A percentile compares a stretch with the other conserved stretches of the same genome.
phyloP scores from a whole-genome alignment of 352 stramenopile genomes.

The Globisporangium alternatum region DNA sequence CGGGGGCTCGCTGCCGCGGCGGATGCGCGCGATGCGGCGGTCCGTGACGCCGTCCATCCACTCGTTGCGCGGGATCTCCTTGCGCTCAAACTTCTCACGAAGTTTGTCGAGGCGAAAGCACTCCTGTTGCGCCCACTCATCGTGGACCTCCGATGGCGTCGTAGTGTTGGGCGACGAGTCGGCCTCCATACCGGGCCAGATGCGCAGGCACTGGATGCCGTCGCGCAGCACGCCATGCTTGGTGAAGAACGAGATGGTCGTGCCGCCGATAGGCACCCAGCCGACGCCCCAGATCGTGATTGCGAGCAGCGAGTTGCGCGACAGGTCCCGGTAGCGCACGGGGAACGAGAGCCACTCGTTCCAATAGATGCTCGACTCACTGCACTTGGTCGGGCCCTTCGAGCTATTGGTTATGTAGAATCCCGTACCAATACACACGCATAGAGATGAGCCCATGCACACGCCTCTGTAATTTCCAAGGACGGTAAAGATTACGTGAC shows the following conservation, averaged over 20 bases:
- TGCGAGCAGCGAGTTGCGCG: constrained; percentile 77
- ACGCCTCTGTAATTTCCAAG: neutral
- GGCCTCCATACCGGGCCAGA: constrained; percentile 70
- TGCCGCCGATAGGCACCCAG: constrained; percentile 78
- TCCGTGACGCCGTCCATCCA: constrained; percentile 92
- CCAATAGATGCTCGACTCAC: constrained; percentile 86
- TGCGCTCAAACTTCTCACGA: constrained; percentile 87
- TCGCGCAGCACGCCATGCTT: constrained; percentile 81
- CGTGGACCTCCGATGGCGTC: constrained; percentile 72
- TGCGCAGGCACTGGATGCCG: constrained; percentile 84
- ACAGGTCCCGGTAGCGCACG: constrained; percentile 84
- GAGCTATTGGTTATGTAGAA: constrained; percentile 32
- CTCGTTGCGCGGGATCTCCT: constrained; percentile 82
- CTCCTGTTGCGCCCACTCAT: constrained; percentile 71
- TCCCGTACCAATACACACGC: constrained; percentile 1
- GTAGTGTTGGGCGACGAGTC: constrained; percentile 60
- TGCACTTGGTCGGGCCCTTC: constrained; percentile 82
- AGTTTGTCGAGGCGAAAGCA: constrained; percentile 86
- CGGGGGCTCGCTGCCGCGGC: constrained; percentile 70
- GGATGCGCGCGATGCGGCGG: constrained; percentile 82
- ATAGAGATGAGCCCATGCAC: neutral
- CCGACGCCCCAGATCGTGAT: constrained; percentile 85
- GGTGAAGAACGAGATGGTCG: constrained; percentile 87
- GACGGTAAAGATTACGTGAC: neutral
- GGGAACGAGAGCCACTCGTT: constrained; percentile 88